phyloP scores from a whole-genome alignment of 306 rosid species.

The Vicia sativa region DNA sequence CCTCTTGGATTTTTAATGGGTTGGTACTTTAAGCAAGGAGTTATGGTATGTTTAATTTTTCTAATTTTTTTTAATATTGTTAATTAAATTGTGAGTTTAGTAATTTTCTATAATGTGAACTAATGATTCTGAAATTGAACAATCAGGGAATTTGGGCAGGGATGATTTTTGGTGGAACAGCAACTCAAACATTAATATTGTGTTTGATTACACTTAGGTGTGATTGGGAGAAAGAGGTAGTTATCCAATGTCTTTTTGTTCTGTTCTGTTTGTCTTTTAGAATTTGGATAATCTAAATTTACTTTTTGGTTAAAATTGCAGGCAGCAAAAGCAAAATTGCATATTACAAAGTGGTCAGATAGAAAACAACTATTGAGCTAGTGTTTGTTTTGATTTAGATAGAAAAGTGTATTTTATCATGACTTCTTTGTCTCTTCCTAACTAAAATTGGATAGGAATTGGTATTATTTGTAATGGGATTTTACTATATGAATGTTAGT shows the following conservation, averaged over 20 bases:
- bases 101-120: constrained; percentile 13
- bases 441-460: not conserved
- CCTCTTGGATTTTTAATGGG: constrained; percentile 79
- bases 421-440: not conserved
- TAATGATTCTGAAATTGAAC: constrained; percentile 18
- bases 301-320: no score
- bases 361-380: no score
- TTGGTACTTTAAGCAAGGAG: constrained; percentile 67
- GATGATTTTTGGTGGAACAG: constrained; percentile 91
- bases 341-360: no score
- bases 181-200: constrained; percentile 66
- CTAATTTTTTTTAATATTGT: no score
- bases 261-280: no score
- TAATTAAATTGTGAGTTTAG: not conserved
- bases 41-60: constrained; percentile 55
- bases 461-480: not conserved
- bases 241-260: not conserved
- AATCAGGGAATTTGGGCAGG: constrained; percentile 82
- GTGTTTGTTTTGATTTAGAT: no score
- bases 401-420: no score
- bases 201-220: constrained; percentile 56
- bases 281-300: no score
- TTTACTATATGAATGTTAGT: not conserved
- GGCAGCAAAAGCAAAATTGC: no score
- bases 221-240: constrained; percentile 80